A percentile compares a stretch with the other conserved stretches of the same genome.
Evolutionary conservation across 75 land plant genomes (phyloP).

Genomic region (Pseudotsuga menziesii): DNA sequence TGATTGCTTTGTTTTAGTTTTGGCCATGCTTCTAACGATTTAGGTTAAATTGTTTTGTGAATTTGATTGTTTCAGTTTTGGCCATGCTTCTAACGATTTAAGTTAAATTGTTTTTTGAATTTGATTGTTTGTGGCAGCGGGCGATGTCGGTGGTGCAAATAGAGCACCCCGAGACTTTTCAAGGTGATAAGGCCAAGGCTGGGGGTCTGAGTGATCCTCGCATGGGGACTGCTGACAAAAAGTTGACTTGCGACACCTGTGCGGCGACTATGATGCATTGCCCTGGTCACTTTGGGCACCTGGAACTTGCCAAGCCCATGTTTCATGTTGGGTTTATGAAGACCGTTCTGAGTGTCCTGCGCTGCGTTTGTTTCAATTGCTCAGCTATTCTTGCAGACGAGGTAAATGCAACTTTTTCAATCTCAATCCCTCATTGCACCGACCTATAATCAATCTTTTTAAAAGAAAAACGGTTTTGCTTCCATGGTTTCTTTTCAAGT

Average conservation of each 20-base stretch:
- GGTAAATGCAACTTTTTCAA: conserved; percentile 24
- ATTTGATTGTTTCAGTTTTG: not conserved
- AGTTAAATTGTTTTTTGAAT: not conserved
- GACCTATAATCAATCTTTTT: no score
- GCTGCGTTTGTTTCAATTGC: conserved; percentile 93
- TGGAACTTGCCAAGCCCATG: conserved; percentile 98
- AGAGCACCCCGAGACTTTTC: conserved; percentile 38
- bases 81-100: no score
- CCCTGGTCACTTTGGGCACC: conserved; percentile 94
- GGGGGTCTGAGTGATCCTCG: conserved; percentile 49
- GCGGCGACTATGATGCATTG: conserved; percentile 92
- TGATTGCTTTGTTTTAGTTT: no score
- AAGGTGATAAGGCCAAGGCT: conserved; percentile 32
- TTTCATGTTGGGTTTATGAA: conserved; percentile 93
- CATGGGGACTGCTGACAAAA: conserved; percentile 31
- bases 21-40: no score
- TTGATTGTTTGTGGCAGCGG: conserved; percentile 19
- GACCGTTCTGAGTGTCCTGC: conserved; percentile 82
- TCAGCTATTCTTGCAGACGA: conserved; percentile 85
- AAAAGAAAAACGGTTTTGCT: no score
- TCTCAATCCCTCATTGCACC: not conserved
- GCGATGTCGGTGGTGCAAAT: conserved; percentile 43
- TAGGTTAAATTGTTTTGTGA: not conserved
- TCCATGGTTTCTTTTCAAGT: no score
- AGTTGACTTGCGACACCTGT: conserved; percentile 92